phyloP scores from a whole-genome alignment of 176 grass and related monocot genomes.

The Saccharum spontaneum region DNA sequence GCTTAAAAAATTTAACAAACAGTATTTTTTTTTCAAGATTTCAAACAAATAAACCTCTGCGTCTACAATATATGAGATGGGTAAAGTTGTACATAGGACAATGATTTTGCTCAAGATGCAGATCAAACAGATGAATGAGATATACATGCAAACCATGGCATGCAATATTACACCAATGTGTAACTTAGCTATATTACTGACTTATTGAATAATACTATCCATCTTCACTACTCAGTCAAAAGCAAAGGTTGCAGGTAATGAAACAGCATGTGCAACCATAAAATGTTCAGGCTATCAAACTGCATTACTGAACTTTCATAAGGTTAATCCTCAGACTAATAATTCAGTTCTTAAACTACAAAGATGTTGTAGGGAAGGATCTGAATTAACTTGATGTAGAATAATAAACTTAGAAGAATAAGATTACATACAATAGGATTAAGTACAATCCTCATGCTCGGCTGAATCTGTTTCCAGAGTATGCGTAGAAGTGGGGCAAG shows the following conservation, averaged over 20 bases:
- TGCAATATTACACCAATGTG: background rate
- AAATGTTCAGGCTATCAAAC: constrained; percentile 30
- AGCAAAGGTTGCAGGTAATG: background rate
- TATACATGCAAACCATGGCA: background rate
- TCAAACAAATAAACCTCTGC: constrained; percentile 12
- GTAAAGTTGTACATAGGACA: background rate
- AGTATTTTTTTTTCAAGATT: background rate
- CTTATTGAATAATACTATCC: background rate
- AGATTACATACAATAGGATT: constrained; percentile 92
- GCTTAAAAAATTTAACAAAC: background rate
- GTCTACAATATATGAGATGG: background rate
- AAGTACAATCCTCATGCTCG: constrained; percentile 96
- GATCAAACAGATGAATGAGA: constrained; percentile 18
- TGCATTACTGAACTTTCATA: constrained; percentile 11
- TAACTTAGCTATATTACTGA: background rate
- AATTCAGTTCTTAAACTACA: constrained; percentile 40
- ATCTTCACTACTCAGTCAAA: constrained; percentile 2
- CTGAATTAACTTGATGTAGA: constrained; percentile 13
- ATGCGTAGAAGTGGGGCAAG: constrained; percentile 80
- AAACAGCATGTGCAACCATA: constrained; percentile 4
- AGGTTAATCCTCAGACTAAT: background rate
- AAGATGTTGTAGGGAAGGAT: constrained; percentile 12
- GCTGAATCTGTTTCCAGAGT: constrained; percentile 80
- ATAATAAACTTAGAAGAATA: constrained; percentile 27
- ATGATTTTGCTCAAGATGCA: constrained; percentile 20